A percentile compares a stretch with the other conserved stretches of the same genome.
phyloP scores from a whole-genome alignment of 1,284 basidiomycete species.

The Termitomyces sp. region DNA sequence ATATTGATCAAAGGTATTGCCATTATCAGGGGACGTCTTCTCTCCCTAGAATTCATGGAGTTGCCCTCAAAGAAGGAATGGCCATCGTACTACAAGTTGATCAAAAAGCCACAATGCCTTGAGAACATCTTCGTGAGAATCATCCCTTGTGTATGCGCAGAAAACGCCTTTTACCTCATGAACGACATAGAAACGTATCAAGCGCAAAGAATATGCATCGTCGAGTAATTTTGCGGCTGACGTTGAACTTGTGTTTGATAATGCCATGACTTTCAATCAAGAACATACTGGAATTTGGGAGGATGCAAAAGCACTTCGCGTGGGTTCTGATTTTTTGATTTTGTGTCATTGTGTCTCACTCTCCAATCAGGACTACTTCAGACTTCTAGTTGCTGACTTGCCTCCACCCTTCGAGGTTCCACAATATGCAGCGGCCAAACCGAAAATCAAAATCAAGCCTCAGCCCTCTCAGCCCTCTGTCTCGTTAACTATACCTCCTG shows the following conservation, averaged over 20 bases:
- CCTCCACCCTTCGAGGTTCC: constrained; percentile 57
- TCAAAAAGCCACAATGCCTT: constrained; percentile 79
- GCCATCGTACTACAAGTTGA: constrained; percentile 82
- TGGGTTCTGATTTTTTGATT: constrained; percentile 29
- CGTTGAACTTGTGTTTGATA: constrained; percentile 87
- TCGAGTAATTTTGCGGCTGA: constrained; percentile 77
- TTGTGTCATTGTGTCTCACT: constrained; percentile 15
- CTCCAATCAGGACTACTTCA: constrained; percentile 56
- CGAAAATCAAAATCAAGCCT: constrained; percentile 67
- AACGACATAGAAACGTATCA: constrained; percentile 59
- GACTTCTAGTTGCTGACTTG: constrained; percentile 68
- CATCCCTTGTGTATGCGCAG: constrained; percentile 5
- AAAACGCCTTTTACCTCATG: constrained; percentile 7
- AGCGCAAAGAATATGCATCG: constrained; percentile 66
- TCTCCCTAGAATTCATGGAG: constrained; percentile 78
- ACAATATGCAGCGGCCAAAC: constrained; percentile 50
- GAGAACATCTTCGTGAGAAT: constrained; percentile 70
- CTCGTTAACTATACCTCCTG: constrained; percentile 15
- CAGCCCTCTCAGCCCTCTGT: constrained; percentile 26
- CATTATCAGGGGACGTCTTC: constrained; percentile 53
- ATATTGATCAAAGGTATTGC: constrained; percentile 1
- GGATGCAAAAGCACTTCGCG: constrained; percentile 61
- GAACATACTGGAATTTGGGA: constrained; percentile 76
- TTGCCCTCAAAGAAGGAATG: constrained; percentile 77
- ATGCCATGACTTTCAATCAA: constrained; percentile 79